Evolutionary conservation across 2,329 filamentous ascomycete species (phyloP).

Genomic region (Fusarium incarnatum): DNA sequence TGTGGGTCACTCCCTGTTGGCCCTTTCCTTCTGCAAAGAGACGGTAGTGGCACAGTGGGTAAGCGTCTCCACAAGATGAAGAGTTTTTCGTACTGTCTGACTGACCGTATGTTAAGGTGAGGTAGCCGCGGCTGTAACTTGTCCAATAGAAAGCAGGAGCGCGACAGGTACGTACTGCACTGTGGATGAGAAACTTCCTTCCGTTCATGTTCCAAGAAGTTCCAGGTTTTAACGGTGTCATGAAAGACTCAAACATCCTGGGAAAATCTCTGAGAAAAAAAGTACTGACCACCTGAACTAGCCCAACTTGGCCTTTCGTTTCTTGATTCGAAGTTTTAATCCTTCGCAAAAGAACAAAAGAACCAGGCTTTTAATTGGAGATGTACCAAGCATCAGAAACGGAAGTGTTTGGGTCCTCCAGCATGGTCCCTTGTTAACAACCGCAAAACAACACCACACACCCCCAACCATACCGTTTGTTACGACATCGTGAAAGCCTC

Average conservation of each 20-base stretch:
- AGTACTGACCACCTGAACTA: conserved; percentile 26
- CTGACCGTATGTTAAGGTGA: conserved; percentile 39
- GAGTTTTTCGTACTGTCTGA: conserved; percentile 27
- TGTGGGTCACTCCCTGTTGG: conserved; percentile 9
- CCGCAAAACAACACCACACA: not conserved
- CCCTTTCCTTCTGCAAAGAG: conserved; percentile 20
- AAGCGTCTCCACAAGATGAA: conserved; percentile 25
- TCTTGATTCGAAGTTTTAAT: conserved; percentile 28
- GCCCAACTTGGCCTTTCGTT: conserved; percentile 9
- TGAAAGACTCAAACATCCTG: conserved; percentile 27
- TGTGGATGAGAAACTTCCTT: conserved; percentile 16
- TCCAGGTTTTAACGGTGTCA: conserved; percentile 26
- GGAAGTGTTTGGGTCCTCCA: conserved; percentile 6
- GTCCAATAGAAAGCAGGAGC: conserved; percentile 6
- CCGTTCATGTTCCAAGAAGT: conserved; percentile 24
- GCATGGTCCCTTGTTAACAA: conserved; percentile 1
- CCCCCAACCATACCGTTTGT: conserved; percentile 8
- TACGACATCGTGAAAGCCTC: conserved; percentile 28
- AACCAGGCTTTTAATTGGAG: conserved; percentile 27
- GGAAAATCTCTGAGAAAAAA: conserved; percentile 39
- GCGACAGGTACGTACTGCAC: conserved; percentile 5
- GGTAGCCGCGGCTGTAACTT: conserved; percentile 12
- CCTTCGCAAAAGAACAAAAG: conserved; percentile 6
- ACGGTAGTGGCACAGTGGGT: conserved; percentile 30
- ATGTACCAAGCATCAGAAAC: conserved; percentile 23